These are phyloP conservation scores for Kurtzmaniella cleridarum DNA, from an alignment of 805 yeast genomes.

Conservation along the genomic window DNA sequence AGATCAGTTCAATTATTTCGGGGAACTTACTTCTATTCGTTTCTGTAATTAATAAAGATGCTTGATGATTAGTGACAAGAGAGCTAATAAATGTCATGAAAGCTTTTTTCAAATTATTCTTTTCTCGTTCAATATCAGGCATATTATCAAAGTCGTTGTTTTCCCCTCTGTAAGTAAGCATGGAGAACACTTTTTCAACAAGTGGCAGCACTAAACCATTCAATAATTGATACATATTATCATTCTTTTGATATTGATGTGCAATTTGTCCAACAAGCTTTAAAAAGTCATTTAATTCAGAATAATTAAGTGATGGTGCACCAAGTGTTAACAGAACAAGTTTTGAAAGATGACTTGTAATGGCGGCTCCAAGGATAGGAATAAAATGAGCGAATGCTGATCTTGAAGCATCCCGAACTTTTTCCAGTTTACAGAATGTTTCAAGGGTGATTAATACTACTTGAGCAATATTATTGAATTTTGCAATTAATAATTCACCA, in stretches of 20 bases:
- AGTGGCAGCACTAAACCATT: slow-evolving; percentile 74
- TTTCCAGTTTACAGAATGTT: slow-evolving; percentile 57
- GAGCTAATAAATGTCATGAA: slow-evolving; percentile 66
- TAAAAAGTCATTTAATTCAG: slow-evolving; percentile 75
- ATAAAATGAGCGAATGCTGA: slow-evolving; percentile 84
- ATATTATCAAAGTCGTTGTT: slow-evolving; percentile 27
- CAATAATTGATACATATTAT: slow-evolving; percentile 65
- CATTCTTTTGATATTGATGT: slow-evolving; percentile 67
- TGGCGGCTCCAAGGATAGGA: slow-evolving; percentile 54
- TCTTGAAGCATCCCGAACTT: slow-evolving; percentile 78
- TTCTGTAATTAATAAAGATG: slow-evolving; percentile 69
- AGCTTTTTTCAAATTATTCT: slow-evolving; percentile 60
- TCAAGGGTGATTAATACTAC: slow-evolving; percentile 82
- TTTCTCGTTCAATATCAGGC: slow-evolving; percentile 65
- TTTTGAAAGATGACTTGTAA: slow-evolving; percentile 52
- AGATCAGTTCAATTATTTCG: slow-evolving; percentile 53
- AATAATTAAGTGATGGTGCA: slow-evolving; percentile 47
- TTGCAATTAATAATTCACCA: slow-evolving; percentile 34
- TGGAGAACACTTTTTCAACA: slow-evolving; percentile 53
- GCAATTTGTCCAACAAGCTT: slow-evolving; percentile 84
- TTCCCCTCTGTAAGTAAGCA: slow-evolving; percentile 32
- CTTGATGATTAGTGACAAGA: slow-evolving; percentile 69
- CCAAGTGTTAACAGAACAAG: slow-evolving; percentile 59
- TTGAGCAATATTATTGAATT: slow-evolving; percentile 64
- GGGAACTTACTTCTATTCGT: slow-evolving; percentile 61